Evolutionary conservation across 2,329 filamentous ascomycete species (phyloP).

Genomic region (Nannizziopsis barbatae): DNA sequence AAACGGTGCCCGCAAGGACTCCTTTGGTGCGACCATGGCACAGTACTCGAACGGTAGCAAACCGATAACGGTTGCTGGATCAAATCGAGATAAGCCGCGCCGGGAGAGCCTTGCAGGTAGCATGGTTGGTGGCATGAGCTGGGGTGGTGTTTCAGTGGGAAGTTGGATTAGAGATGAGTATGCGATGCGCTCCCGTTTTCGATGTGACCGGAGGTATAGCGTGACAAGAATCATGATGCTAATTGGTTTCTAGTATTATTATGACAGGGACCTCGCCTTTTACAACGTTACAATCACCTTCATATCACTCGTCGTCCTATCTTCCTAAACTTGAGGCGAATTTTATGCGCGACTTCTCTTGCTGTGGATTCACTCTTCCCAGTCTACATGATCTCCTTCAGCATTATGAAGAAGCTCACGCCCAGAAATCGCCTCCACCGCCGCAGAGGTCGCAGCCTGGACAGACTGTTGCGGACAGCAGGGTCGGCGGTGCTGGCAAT

Average conservation of each 20-base stretch:
- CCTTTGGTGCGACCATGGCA: constrained; percentile 39
- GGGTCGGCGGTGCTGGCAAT: constrained; percentile 10
- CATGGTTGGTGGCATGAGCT: constrained; percentile 74
- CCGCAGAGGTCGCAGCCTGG: constrained; percentile 40
- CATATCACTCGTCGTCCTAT: constrained; percentile 92
- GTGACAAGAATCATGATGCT: not conserved
- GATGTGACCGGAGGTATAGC: not conserved
- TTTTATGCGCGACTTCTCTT: constrained; percentile 95
- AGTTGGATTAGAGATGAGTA: constrained; percentile 98
- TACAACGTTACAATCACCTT: constrained; percentile 68
- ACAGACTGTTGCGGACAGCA: constrained; percentile 21
- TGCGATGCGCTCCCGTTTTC: constrained; percentile 36
- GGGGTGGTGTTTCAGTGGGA: constrained; percentile 90
- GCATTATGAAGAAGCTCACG: constrained; percentile 93
- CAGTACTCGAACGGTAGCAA: constrained; percentile 49
- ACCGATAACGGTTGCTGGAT: constrained; percentile 48
- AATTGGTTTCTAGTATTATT: constrained; percentile 56
- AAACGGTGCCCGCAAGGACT: constrained; percentile 42
- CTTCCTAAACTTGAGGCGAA: constrained; percentile 92
- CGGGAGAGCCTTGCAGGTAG: constrained; percentile 52
- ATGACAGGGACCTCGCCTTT: constrained; percentile 97
- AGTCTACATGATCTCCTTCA: constrained; percentile 90
- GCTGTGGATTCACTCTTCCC: constrained; percentile 78
- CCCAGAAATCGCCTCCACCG: constrained; percentile 50
- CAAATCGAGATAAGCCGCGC: constrained; percentile 40